Conservation (phyloP, 305 asterid genomes). For the Solanum hybrid region DNA sequence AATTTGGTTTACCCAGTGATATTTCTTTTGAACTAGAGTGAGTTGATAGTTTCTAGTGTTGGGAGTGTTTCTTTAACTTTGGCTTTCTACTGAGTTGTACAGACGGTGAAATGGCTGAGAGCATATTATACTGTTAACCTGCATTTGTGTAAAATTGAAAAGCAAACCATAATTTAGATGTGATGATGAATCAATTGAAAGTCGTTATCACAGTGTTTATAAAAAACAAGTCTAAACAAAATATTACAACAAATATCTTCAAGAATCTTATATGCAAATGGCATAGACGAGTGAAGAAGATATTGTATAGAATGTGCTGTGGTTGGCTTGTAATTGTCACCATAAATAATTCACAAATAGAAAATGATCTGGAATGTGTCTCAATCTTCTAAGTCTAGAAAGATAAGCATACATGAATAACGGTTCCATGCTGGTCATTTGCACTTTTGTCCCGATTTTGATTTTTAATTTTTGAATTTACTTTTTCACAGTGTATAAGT, state of each 20-base stretch:
- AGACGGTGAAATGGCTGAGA: neutral
- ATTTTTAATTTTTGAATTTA: neutral
- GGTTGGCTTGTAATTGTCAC: neutral
- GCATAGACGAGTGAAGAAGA: neutral
- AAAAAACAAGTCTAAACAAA: neutral
- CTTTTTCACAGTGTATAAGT: neutral
- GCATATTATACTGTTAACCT: neutral
- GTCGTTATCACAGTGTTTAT: neutral
- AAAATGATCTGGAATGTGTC: neutral
- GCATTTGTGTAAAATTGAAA: neutral
- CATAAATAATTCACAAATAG: neutral
- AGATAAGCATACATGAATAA: neutral
- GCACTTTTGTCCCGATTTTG: neutral
- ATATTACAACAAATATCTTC: neutral
- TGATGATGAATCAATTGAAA: neutral
- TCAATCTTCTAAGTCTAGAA: neutral
- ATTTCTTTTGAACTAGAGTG: neutral
- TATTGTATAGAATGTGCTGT: neutral
- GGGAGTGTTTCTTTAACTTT: neutral
- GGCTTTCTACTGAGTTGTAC: neutral
- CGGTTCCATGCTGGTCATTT: neutral
- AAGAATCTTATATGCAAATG: neutral
- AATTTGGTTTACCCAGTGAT: neutral
- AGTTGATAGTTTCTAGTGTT: neutral
- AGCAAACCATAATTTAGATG: neutral